These are phyloP conservation scores for Rhizophora apiculata DNA, from an alignment of 345 rosid species.

Conservation along the genomic window DNA sequence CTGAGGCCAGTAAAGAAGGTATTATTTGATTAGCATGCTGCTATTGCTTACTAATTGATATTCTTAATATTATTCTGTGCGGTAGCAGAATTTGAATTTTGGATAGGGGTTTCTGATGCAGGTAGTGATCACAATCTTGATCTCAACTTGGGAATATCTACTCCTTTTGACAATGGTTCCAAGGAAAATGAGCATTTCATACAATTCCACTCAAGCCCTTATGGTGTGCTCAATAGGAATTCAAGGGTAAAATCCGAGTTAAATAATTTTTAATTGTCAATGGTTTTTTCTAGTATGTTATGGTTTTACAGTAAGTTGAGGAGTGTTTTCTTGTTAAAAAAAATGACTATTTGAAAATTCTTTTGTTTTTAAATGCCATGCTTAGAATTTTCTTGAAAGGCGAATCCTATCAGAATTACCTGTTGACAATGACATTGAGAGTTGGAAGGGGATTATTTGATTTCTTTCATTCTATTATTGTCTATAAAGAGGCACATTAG, in stretches of 20 bases:
- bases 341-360: too few relatives aligned
- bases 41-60: neutral
- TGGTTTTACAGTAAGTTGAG: neutral
- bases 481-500: neutral
- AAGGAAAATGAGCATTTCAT: conserved; percentile 41
- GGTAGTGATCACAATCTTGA: conserved; percentile 52
- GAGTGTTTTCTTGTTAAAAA: neutral
- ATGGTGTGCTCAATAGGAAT: conserved; percentile 32
- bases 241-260: conserved; percentile 39
- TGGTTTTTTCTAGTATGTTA: neutral
- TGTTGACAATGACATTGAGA: too few relatives aligned
- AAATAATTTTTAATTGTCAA: neutral
- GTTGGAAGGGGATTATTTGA: too few relatives aligned
- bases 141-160: conserved; percentile 76
- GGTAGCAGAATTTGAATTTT: conserved; percentile 2
- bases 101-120: conserved; percentile 22
- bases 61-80: neutral
- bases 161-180: conserved; percentile 42
- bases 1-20: conserved; percentile 56
- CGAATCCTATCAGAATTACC: neutral
- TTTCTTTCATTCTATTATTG: neutral
- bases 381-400: too few relatives aligned
- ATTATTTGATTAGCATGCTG: conserved; percentile 5
- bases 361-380: too few relatives aligned
- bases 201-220: conserved; percentile 42